phyloP scores from a whole-genome alignment of 176 grass and related monocot genomes.

The Zea mays region Zm-B73-REFERENCE-NAM-5.0 NC_050099.1:192027001-192027500 shows the following conservation, averaged over 20 bases:
- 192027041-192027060: slow-evolving; percentile 91
- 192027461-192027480: slow-evolving; percentile 18
- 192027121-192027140: slow-evolving; percentile 19
- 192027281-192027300: slow-evolving; percentile 1
- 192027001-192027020: slow-evolving; percentile 90
- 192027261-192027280: neutral
- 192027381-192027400: neutral
- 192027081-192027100: slow-evolving; percentile 57
- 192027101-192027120: slow-evolving; percentile 5
- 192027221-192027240: slow-evolving; percentile 14
- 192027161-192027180: slow-evolving; percentile 6
- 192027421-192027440: neutral
- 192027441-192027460: slow-evolving; percentile 11
- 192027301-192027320: slow-evolving; percentile 4
- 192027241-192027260: slow-evolving; percentile 9
- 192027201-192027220: slow-evolving; percentile 20
- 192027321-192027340: slow-evolving; percentile 13
- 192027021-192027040: slow-evolving; percentile 72
- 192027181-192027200: slow-evolving; percentile 31
- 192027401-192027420: slow-evolving; percentile 6
- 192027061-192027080: slow-evolving; percentile 83
- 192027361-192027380: slow-evolving; percentile 9
- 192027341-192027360: slow-evolving; percentile 22
- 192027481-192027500: slow-evolving; percentile 3
- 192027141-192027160: slow-evolving; percentile 20